Conservation (phyloP, 2,329 filamentous ascomycete species). For the Xylariaceae sp. region DNA sequence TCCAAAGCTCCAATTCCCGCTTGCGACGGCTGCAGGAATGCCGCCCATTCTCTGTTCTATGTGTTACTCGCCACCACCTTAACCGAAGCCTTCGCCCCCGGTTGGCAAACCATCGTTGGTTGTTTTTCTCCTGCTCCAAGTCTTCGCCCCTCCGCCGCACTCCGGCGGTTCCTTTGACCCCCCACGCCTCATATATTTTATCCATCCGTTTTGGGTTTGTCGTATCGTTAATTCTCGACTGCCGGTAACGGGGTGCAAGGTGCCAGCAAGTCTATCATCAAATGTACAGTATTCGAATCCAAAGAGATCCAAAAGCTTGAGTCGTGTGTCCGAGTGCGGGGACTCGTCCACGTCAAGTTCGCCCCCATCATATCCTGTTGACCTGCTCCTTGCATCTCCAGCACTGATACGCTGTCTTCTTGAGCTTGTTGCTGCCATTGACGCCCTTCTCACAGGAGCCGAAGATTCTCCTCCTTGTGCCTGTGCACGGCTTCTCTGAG, state of each 20-base stretch:
- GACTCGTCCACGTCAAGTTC: slow-evolving; percentile 8
- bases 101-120: not conserved
- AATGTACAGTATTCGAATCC: not conserved
- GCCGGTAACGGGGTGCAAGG: not conserved
- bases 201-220: not conserved
- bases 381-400: slow-evolving; percentile 38
- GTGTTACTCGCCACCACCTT: not conserved
- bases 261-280: not conserved
- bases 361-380: slow-evolving; percentile 19
- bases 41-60: not conserved
- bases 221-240: not conserved
- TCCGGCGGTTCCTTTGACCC: not conserved
- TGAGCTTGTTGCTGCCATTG: slow-evolving; percentile 27
- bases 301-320: not conserved
- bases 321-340: not conserved
- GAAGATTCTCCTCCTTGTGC: slow-evolving; percentile 35
- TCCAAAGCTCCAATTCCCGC: not conserved
- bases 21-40: not conserved
- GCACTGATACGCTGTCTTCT: slow-evolving; percentile 34
- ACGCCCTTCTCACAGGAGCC: slow-evolving; percentile 38
- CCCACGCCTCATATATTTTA: not conserved
- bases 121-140: not conserved
- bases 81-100: not conserved
- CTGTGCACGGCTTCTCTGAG: slow-evolving; percentile 37
- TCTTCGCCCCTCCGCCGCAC: not conserved